phyloP scores from a whole-genome alignment of 345 rosid genomes.

The Arabidopsis arenosa region DNA sequence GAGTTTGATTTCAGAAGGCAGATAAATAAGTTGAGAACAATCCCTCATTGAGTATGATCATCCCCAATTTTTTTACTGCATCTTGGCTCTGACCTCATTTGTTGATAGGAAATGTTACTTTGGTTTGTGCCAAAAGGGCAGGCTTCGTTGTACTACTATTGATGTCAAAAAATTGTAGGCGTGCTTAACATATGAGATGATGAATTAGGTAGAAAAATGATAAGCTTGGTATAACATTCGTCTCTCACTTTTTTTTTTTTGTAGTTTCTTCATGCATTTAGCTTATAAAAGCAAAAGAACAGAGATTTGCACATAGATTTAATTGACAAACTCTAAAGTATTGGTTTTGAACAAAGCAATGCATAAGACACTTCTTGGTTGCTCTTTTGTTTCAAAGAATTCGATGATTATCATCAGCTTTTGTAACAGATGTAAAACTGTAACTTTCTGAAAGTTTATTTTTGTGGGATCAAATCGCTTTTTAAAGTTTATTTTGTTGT shows the following conservation, averaged over 20 bases:
- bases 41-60: neutral
- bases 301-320: neutral
- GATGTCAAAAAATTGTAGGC: no score
- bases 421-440: neutral
- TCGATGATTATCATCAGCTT: neutral
- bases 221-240: neutral
- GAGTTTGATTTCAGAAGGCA: conserved; percentile 2
- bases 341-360: conserved; percentile 2
- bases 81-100: no score
- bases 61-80: no score
- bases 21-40: neutral
- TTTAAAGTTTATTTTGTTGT: no score
- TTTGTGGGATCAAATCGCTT: neutral
- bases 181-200: no score
- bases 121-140: no score
- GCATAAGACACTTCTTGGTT: neutral
- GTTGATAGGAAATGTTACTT: no score
- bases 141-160: no score
- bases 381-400: conserved; percentile 4
- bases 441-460: neutral
- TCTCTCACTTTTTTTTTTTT: neutral
- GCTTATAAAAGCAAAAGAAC: neutral
- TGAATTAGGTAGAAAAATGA: no score
- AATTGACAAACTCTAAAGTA: neutral
- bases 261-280: neutral